Evolutionary conservation across 2,329 filamentous ascomycete genomes (phyloP).

Genomic region (Epichloe glyceriae): DNA sequence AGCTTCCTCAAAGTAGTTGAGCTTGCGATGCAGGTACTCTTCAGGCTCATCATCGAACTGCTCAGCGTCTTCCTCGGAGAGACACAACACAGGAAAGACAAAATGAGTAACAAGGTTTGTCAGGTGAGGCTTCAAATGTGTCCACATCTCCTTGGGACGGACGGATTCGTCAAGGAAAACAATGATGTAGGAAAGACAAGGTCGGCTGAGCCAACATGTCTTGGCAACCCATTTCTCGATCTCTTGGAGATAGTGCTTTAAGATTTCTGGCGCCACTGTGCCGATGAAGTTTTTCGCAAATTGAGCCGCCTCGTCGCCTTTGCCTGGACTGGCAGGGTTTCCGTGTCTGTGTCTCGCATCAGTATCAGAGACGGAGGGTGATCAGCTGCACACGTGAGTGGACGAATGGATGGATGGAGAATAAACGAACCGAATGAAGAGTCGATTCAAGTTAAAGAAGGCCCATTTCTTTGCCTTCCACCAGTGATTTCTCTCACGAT

Average conservation of each 20-base stretch:
- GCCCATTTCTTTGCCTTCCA: conserved; percentile 99
- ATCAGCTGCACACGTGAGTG: too few species aligned
- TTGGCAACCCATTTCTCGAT: conserved; percentile 98
- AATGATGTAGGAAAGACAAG: conserved; percentile 83
- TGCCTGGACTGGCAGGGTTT: conserved; percentile 65
- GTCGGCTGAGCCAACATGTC: conserved; percentile 86
- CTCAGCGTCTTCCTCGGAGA: conserved; percentile 83
- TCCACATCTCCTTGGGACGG: conserved; percentile 95
- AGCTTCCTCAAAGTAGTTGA: conserved; percentile 96
- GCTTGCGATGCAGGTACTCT: conserved; percentile 91
- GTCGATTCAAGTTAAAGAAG: conserved; percentile 90
- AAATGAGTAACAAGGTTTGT: conserved; percentile 89
- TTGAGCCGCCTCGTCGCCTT: conserved; percentile 59
- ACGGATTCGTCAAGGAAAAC: conserved; percentile 96
- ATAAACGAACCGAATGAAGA: conserved; percentile 67
- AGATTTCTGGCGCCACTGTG: conserved; percentile 87
- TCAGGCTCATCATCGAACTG: conserved; percentile 90
- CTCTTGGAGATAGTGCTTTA: conserved; percentile 87
- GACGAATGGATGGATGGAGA: background rate
- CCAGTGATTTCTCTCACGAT: conserved; percentile 91
- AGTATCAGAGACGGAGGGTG: background rate
- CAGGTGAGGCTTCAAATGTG: conserved; percentile 82
- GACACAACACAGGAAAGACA: conserved; percentile 88
- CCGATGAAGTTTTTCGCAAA: conserved; percentile 86
- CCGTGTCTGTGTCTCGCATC: conserved; percentile 53